phyloP scores from a whole-genome alignment of 768 basidiomycete genomes.

The Pisolithus tinctorius region DNA sequence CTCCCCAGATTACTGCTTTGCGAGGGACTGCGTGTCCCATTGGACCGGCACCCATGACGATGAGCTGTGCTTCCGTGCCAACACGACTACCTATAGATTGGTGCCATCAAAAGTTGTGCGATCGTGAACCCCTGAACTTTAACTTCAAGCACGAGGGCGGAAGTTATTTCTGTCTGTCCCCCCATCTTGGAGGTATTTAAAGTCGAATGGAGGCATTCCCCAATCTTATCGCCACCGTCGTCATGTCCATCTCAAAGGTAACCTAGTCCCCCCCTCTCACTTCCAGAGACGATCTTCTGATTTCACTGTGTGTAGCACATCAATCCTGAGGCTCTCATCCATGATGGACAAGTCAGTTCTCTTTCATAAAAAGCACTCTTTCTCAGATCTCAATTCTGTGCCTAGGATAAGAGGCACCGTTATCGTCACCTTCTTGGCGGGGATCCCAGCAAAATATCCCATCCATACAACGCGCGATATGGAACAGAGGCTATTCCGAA shows the following conservation, averaged over 20 bases:
- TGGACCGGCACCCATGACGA: no score
- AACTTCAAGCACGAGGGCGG: neutral
- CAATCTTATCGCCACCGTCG: conserved; percentile 7
- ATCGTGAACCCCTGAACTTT: no score
- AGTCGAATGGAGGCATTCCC: neutral
- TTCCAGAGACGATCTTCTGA: neutral
- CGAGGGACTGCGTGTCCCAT: no score
- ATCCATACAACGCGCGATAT: conserved; percentile 58
- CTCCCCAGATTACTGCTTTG: no score
- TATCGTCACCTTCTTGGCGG: conserved; percentile 31
- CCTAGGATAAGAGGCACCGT: conserved; percentile 40
- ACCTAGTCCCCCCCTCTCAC: neutral
- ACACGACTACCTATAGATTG: no score
- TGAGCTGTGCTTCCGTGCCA: no score
- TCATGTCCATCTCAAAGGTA: conserved; percentile 61
- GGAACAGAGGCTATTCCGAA: conserved; percentile 66
- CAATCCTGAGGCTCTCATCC: conserved; percentile 60
- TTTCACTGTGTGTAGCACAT: conserved; percentile 43
- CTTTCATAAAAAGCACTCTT: neutral
- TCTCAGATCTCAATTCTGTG: neutral
- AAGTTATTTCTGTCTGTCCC: neutral
- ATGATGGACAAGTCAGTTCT: conserved; percentile 41
- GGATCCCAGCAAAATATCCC: conserved; percentile 26
- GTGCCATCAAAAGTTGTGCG: no score
- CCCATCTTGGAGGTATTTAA: neutral